Conservation (phyloP, 1,284 basidiomycete species). For the Rhodotorula sp. region DNA sequence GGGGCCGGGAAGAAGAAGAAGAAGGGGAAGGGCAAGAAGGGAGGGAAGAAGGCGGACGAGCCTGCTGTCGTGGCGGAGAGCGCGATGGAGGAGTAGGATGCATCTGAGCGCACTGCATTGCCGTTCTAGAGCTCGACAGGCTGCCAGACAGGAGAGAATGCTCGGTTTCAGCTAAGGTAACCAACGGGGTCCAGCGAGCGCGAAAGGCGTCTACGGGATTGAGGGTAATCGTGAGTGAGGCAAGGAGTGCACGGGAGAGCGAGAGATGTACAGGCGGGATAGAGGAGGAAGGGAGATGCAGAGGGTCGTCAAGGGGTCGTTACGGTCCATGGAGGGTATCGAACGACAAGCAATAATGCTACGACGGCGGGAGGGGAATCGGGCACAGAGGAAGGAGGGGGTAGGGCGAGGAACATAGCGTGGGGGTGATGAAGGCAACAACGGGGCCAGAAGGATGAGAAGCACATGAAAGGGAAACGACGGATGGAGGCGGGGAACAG, state of each 20-base stretch:
- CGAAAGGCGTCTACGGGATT: not conserved
- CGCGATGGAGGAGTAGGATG: not conserved
- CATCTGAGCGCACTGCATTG: not conserved
- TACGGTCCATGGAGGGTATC: not conserved
- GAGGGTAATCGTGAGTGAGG: not conserved
- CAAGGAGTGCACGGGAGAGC: no score
- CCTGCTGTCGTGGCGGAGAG: no score
- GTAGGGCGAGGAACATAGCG: not conserved
- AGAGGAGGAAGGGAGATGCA: not conserved
- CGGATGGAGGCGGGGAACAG: no score
- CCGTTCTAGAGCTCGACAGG: no score
- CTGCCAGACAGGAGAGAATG: no score
- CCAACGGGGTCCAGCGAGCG: no score
- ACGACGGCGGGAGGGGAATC: not conserved
- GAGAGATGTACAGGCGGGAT: not conserved
- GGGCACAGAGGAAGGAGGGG: not conserved
- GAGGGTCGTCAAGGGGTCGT: not conserved
- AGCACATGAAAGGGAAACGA: not conserved
- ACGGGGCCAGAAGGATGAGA: not conserved
- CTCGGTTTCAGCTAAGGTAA: no score
- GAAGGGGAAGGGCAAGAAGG: slow-evolving; percentile 3
- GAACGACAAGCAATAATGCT: not conserved
- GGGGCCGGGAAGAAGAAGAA: not conserved
- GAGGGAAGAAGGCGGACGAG: slow-evolving; percentile 9
- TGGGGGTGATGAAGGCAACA: slow-evolving; percentile 5